A percentile compares a stretch with the other conserved stretches of the same genome.
Conservation (phyloP, 306 rosid genomes). For the Prunus kanzakura region DNA sequence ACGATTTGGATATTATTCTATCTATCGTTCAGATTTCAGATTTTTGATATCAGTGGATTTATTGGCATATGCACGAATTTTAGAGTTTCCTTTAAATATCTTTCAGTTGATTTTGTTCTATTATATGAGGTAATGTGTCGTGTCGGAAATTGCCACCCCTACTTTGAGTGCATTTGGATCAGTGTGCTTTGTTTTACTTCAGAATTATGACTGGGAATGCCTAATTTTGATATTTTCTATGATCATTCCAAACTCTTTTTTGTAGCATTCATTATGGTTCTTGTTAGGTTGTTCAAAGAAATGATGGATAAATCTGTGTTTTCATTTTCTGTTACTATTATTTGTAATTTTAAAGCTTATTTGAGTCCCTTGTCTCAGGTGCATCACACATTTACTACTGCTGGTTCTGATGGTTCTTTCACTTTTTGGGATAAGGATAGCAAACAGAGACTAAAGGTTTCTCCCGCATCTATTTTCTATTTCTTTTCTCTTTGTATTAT, state of each 20-base stretch:
- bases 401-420: constrained; percentile 96
- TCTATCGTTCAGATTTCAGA: too few relatives aligned
- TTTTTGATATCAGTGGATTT: too few relatives aligned
- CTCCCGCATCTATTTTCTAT: constrained; percentile 2
- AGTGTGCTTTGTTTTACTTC: neutral
- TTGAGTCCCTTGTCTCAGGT: constrained; percentile 45
- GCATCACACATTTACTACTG: constrained; percentile 95
- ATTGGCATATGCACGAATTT: too few relatives aligned
- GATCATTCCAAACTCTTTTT: neutral
- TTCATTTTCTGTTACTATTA: neutral
- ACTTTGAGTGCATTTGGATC: too few relatives aligned
- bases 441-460: constrained; percentile 93
- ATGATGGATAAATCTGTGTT: neutral
- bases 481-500: neutral
- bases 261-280: neutral
- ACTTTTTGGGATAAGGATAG: constrained; percentile 98
- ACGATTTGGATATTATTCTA: too few relatives aligned
- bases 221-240: neutral
- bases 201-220: neutral
- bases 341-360: constrained; percentile 17
- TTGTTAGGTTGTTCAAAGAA: neutral
- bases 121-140: too few relatives aligned
- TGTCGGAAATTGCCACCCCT: too few relatives aligned
- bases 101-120: too few relatives aligned
- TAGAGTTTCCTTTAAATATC: too few relatives aligned